Percentiles rank a stretch among this genome's conserved stretches.
Evolutionary conservation across 2,329 filamentous ascomycete species (phyloP).

Genomic region (Aspergillus sp.): DNA sequence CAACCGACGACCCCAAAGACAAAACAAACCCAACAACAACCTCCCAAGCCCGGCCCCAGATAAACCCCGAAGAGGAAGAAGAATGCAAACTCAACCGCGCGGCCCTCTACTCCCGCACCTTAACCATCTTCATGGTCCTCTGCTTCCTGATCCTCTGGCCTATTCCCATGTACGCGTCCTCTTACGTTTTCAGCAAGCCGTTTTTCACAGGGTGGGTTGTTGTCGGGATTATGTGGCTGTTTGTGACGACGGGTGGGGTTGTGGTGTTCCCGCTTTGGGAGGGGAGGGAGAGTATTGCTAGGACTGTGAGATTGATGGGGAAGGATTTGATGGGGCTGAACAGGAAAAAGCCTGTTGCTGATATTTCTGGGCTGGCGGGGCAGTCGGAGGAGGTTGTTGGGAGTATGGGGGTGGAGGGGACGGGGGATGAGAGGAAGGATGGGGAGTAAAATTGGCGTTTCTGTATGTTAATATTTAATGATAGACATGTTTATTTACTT

Average conservation of each 20-base stretch:
- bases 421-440: neutral
- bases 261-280: slow-evolving; percentile 78
- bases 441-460: neutral
- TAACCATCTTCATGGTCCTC: slow-evolving; percentile 60
- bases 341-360: slow-evolving; percentile 22
- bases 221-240: slow-evolving; percentile 73
- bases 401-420: neutral
- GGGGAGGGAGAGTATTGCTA: slow-evolving; percentile 59
- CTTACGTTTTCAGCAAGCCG: slow-evolving; percentile 72
- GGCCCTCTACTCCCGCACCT: slow-evolving; percentile 47
- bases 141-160: slow-evolving; percentile 78
- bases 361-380: slow-evolving; percentile 6
- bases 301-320: slow-evolving; percentile 56
- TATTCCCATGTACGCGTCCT: slow-evolving; percentile 79
- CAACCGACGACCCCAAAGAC: slow-evolving; percentile 34
- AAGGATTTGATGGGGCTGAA: slow-evolving; percentile 52
- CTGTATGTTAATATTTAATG: neutral
- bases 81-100: slow-evolving; percentile 49
- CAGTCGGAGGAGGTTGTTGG: neutral
- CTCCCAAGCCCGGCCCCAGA: neutral
- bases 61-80: slow-evolving; percentile 37
- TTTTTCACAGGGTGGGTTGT: slow-evolving; percentile 81
- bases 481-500: neutral
- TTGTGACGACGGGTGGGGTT: slow-evolving; percentile 64
- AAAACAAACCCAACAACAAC: neutral